Percentiles rank a stretch among this genome's conserved stretches.
These are phyloP conservation scores for Paecilomyces sp. DNA, from an alignment of 2,329 filamentous ascomycete species.

Conservation along the genomic window DNA sequence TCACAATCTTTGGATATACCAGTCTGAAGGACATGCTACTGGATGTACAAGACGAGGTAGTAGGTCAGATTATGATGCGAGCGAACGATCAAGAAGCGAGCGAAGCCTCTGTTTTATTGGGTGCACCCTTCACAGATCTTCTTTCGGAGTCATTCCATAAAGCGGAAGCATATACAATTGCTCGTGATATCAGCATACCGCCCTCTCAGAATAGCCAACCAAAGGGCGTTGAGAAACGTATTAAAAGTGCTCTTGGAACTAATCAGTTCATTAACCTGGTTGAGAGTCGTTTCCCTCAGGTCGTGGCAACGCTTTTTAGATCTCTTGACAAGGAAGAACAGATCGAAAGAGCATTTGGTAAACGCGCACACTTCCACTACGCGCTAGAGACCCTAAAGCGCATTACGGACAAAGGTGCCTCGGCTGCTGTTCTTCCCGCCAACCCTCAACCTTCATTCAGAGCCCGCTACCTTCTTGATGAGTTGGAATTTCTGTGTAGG, in stretches of 20 bases:
- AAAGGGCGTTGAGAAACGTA: constrained; percentile 54
- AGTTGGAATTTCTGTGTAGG: constrained; percentile 71
- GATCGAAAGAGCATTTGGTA: constrained; percentile 60
- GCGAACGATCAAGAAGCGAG: constrained; percentile 58
- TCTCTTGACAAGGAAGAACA: constrained; percentile 70
- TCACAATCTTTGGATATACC: constrained; percentile 72
- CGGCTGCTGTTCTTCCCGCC: constrained; percentile 58
- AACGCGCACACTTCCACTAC: constrained; percentile 50
- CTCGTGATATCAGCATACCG: constrained; percentile 58
- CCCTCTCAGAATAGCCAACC: constrained; percentile 36
- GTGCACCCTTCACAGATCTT: constrained; percentile 49
- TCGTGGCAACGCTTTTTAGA: constrained; percentile 69
- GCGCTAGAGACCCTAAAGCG: constrained; percentile 58
- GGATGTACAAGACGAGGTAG: constrained; percentile 68
- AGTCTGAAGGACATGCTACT: constrained; percentile 61
- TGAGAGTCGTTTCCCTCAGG: constrained; percentile 64
- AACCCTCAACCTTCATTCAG: constrained; percentile 85
- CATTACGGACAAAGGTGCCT: constrained; percentile 64
- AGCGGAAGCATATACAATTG: constrained; percentile 74
- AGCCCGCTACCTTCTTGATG: constrained; percentile 65
- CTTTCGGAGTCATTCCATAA: constrained; percentile 66
- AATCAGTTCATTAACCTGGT: constrained; percentile 58
- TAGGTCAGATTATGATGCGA: constrained; percentile 77
- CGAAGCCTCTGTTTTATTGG: constrained; percentile 54
- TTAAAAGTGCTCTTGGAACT: constrained; percentile 63